Evolutionary conservation across 768 basidiomycete genomes (phyloP).

Genomic region (Tephrocybe sp.): DNA sequence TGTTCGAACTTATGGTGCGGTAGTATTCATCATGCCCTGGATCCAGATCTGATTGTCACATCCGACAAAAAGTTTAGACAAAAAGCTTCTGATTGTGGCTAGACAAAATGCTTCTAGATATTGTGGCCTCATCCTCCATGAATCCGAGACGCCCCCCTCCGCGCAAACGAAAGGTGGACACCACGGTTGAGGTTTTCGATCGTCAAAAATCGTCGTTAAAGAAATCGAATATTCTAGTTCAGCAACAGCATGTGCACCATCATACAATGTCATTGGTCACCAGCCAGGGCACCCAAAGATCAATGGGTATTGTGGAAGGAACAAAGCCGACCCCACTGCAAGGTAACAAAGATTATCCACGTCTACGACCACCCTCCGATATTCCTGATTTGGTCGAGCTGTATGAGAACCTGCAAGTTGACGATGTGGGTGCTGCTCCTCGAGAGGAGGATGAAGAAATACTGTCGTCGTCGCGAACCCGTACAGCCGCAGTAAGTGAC

Average conservation of each 20-base stretch:
- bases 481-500: background rate
- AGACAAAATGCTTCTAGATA: too few relatives aligned
- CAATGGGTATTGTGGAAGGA: background rate
- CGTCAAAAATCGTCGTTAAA: background rate
- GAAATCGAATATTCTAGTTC: background rate
- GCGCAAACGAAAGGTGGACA: background rate
- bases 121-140: too few relatives aligned
- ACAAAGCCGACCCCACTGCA: background rate
- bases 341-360: background rate
- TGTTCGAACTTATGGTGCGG: too few relatives aligned
- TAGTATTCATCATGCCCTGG: too few relatives aligned
- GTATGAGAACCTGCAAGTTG: background rate
- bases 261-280: background rate
- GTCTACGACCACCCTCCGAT: background rate
- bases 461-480: background rate
- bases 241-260: background rate
- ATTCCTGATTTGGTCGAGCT: background rate
- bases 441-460: background rate
- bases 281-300: background rate
- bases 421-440: background rate
- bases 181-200: background rate
- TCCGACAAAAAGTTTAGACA: too few relatives aligned
- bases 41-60: too few relatives aligned
- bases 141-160: too few relatives aligned
- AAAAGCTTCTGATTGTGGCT: too few relatives aligned